phyloP scores from a whole-genome alignment of 129 eudicot genomes.

The Silybum marianum region DNA sequence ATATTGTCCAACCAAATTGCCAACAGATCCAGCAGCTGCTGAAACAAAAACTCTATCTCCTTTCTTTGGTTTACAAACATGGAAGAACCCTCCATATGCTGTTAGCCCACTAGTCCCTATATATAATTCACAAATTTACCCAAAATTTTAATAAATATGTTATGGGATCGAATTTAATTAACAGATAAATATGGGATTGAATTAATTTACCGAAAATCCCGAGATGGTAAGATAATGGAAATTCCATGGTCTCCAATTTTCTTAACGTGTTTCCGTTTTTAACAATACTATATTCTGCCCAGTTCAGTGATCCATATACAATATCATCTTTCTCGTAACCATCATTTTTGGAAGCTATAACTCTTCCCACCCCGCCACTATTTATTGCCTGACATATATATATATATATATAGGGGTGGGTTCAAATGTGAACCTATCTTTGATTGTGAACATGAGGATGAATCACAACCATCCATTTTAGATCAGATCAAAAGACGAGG shows the following conservation, averaged over 20 bases:
- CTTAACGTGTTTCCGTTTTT: constrained; percentile 35
- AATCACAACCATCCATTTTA: too few relatives aligned
- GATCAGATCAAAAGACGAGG: too few relatives aligned
- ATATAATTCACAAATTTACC: constrained; percentile 8
- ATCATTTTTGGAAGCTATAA: constrained; percentile 52
- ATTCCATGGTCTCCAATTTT: constrained; percentile 53
- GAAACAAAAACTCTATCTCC: constrained; percentile 75
- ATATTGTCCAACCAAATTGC: constrained; percentile 77
- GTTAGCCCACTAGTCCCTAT: constrained; percentile 67
- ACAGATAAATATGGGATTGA: not conserved
- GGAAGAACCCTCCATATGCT: constrained; percentile 65
- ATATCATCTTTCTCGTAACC: constrained; percentile 54
- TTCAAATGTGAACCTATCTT: too few relatives aligned
- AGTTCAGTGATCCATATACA: constrained; percentile 47
- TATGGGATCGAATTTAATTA: not conserved
- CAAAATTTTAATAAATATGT: not conserved
- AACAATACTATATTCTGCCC: constrained; percentile 59
- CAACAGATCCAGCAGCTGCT: constrained; percentile 79
- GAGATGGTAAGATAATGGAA: constrained; percentile 62
- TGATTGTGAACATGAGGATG: too few relatives aligned
- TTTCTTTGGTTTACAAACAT: constrained; percentile 60
- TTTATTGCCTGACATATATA: constrained; percentile 42
- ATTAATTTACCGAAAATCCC: constrained; percentile 48
- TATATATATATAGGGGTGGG: too few relatives aligned
- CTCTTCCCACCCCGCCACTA: constrained; percentile 62